Base-by-base conservation (phyloP, 129 eudicot species). In the Helianthus tuberosus region DNA sequence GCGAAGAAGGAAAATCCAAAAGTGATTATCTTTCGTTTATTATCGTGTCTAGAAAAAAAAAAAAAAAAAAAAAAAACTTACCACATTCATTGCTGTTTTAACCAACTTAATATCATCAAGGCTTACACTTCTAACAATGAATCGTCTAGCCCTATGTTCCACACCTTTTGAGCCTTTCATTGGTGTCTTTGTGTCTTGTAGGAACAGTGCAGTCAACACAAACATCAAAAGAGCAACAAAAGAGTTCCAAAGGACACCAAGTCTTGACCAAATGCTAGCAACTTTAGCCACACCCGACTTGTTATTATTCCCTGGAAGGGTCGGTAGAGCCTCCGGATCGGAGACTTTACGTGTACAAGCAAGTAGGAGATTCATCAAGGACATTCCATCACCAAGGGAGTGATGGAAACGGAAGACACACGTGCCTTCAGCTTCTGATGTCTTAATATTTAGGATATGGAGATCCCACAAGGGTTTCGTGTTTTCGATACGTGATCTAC, bases 321-420 rank as follows among this genome's bases (percentile, higher is more conserved):
- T 72, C 11, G 84, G 79, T 12, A 79, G 17, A 11, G 81, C 60
- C 14, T 64, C 29, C 3, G 73, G 84, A 69, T 83, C 84, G 1
- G 78, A 74, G 41, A 54, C 74, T 23, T 71, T 75, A 5, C 80
- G 79, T 1, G 80, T 23, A 39, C 23, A 65, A 1, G 80, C 47
- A 10, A 84, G 88, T 36, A 76, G 53, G 12, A 80, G 48, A 36
- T 76, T 75, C 69, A 84, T 76, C 32, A 84, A 63, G 2, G 88
- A 84, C 50, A 80, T 5, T 0, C 88, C 88, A 52, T 84, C 88
- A n/a, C 82, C 88, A 4, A 84, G 68, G 32, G 88, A 79, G 65
- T 84, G 88, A 75, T 84, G 88, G 51, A 72, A 11, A 12, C 88
- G 88, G 47, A 80, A 75, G 72, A 84, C 67, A 20, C 79, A 63